These are phyloP conservation scores for Pseudogymnoascus pannorum DNA, from an alignment of 2,329 filamentous ascomycete species.

Conservation along the genomic window DNA sequence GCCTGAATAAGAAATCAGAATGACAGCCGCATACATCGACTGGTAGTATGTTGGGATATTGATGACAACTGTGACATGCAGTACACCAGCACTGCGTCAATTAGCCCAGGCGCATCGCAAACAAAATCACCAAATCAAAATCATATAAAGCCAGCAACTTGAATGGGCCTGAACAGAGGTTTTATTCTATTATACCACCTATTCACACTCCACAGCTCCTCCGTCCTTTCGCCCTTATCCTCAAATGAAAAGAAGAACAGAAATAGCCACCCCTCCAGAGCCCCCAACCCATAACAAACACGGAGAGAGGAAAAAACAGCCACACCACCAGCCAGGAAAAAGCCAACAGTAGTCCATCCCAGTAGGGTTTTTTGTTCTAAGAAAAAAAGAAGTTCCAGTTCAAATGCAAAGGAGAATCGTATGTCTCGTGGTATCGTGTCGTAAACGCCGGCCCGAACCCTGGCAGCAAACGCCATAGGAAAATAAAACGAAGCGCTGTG, in stretches of 20 bases:
- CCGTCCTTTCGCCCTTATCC: neutral
- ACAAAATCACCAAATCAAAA: neutral
- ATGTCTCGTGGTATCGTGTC: constrained; percentile 2
- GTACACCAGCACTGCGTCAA: neutral
- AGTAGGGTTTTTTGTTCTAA: neutral
- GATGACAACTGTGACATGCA: neutral
- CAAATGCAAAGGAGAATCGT: constrained; percentile 5
- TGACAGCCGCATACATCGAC: neutral
- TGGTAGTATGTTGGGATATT: neutral
- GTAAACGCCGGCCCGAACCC: neutral
- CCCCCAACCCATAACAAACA: neutral
- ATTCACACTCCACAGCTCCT: neutral
- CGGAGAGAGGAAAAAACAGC: neutral
- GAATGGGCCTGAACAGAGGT: neutral
- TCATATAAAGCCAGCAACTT: neutral
- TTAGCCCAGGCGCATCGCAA: neutral
- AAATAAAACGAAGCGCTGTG: neutral
- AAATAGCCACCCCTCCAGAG: neutral
- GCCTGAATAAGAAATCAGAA: neutral
- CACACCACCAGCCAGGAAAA: neutral
- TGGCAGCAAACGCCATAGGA: constrained; percentile 3
- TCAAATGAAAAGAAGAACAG: neutral
- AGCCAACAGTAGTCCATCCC: constrained; percentile 6
- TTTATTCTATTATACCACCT: constrained; percentile 6
- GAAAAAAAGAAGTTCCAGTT: neutral